phyloP scores from a whole-genome alignment of 2,329 filamentous ascomycete species.

The Nemania bipapillata region DNA sequence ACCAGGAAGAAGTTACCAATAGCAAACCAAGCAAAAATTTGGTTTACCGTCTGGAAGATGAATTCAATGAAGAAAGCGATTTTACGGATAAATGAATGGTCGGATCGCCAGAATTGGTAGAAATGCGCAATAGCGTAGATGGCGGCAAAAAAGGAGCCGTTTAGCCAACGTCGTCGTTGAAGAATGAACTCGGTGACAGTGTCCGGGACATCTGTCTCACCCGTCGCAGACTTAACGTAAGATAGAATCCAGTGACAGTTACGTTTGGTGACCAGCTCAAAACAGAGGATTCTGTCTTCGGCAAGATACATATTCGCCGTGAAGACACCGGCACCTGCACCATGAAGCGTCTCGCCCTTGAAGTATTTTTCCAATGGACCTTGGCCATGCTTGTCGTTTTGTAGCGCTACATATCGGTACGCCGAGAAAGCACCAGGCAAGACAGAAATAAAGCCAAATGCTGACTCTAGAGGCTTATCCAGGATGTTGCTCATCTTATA shows the following conservation, averaged over 20 bases:
- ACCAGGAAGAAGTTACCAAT: constrained; percentile 99
- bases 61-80: constrained; percentile 92
- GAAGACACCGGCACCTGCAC: constrained; percentile 95
- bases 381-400: constrained; percentile 95
- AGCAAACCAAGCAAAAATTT: constrained; percentile 98
- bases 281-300: constrained; percentile 93
- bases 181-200: constrained; percentile 94
- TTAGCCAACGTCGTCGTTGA: constrained; percentile 95
- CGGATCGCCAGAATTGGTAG: constrained; percentile 93
- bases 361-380: constrained; percentile 98
- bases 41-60: constrained; percentile 91
- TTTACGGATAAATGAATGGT: constrained; percentile 88
- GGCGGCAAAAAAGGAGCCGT: constrained; percentile 97
- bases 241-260: constrained; percentile 98
- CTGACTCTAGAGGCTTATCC: constrained; percentile 95
- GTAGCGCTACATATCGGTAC: constrained; percentile 93
- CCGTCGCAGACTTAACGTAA: constrained; percentile 96
- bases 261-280: constrained; percentile 95
- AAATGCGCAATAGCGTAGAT: constrained; percentile 95
- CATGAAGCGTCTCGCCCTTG: constrained; percentile 97
- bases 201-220: constrained; percentile 96
- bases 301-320: constrained; percentile 96
- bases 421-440: constrained; percentile 93
- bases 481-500: constrained; percentile 99
- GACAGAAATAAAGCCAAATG: constrained; percentile 98